phyloP scores from a whole-genome alignment of 768 basidiomycete species.

The Phlegmacium glaucopus region DNA sequence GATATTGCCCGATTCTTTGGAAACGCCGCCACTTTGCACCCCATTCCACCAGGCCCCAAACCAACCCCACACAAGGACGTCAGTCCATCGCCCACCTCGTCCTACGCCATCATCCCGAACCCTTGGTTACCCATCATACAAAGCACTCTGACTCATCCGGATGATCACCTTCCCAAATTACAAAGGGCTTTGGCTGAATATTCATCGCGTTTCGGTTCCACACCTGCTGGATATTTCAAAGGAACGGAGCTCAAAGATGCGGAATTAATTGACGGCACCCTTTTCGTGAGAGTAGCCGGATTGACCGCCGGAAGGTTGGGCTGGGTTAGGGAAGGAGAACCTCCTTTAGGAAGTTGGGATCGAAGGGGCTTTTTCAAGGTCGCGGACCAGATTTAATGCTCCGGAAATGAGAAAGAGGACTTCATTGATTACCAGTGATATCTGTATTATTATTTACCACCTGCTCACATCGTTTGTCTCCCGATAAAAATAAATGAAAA shows the following conservation, averaged over 20 bases:
- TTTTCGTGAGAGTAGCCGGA: constrained; percentile 55
- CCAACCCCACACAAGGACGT: constrained; percentile 19
- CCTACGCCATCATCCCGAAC: constrained; percentile 41
- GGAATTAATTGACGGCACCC: constrained; percentile 49
- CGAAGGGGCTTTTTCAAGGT: no score
- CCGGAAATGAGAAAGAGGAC: no score
- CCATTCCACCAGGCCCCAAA: constrained; percentile 15
- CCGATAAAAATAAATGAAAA: no score
- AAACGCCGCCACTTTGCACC: constrained; percentile 16
- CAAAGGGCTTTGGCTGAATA: constrained; percentile 54
- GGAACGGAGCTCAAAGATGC: constrained; percentile 32
- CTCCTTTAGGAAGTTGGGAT: constrained; percentile 9
- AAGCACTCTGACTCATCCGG: constrained; percentile 49
- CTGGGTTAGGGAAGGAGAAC: constrained; percentile 10
- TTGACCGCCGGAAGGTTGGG: constrained; percentile 38
- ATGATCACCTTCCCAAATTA: constrained; percentile 48
- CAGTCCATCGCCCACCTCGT: constrained; percentile 24
- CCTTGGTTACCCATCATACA: constrained; percentile 56
- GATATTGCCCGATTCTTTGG: constrained; percentile 47
- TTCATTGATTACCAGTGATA: no score
- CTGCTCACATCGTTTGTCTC: no score
- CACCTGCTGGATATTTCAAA: constrained; percentile 20
- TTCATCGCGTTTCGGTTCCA: constrained; percentile 40
- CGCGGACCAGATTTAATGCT: no score
- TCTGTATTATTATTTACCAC: no score